phyloP scores from a whole-genome alignment of 208 protist species.

The Phytomonas francai region DNA sequence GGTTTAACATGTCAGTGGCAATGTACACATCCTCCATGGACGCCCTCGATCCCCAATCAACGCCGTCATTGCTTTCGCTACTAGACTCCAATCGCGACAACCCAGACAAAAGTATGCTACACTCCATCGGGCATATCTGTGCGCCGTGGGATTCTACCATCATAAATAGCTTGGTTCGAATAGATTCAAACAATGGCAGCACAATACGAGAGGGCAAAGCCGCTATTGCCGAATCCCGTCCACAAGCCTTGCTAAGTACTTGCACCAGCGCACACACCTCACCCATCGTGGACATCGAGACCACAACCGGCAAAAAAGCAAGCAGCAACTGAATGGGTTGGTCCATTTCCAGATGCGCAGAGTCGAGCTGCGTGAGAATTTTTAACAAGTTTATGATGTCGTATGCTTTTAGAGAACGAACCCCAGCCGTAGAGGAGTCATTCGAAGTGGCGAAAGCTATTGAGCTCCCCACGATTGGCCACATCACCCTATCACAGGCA shows the following conservation, averaged over 20 bases:
- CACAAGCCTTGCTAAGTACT: conserved; percentile 29
- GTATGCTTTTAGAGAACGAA: not conserved
- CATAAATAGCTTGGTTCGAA: conserved; percentile 48
- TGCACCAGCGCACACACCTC: conserved; percentile 37
- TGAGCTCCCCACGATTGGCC: not conserved
- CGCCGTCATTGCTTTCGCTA: not conserved
- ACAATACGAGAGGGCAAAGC: conserved; percentile 18
- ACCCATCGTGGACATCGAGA: conserved; percentile 18
- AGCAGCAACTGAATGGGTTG: not conserved
- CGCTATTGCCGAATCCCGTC: conserved; percentile 2
- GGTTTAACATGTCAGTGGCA: conserved; percentile 48
- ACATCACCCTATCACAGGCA: not conserved
- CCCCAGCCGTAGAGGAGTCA: not conserved
- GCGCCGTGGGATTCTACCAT: conserved; percentile 26
- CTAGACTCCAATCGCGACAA: conserved; percentile 39
- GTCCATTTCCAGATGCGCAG: not conserved
- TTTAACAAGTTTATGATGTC: not conserved
- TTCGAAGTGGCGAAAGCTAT: not conserved
- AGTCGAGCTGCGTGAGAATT: not conserved
- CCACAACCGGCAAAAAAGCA: not conserved
- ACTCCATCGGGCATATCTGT: conserved; percentile 52
- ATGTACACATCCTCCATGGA: conserved; percentile 15
- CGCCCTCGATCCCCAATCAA: not conserved
- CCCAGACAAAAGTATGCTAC: conserved; percentile 39
- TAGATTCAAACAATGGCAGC: conserved; percentile 24